Conservation (phyloP, 306 rosid species). For the Clitoria ternatea region DNA sequence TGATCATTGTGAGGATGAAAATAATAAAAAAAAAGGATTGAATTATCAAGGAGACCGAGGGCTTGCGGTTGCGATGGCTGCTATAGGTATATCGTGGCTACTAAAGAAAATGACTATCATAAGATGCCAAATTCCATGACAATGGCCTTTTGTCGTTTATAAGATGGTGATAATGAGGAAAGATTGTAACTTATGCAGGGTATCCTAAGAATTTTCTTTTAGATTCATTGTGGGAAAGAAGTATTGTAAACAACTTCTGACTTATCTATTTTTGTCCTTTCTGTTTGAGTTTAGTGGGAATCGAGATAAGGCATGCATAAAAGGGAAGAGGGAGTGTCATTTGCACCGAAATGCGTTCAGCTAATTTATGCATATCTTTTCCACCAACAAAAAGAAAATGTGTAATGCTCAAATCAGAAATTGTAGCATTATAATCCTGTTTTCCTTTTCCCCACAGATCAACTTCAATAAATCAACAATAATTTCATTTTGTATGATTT, state of each 20-base stretch:
- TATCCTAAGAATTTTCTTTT: background rate
- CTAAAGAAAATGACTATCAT: conserved; percentile 32
- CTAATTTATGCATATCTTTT: background rate
- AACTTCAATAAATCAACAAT: background rate
- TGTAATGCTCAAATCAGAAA: background rate
- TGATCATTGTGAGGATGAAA: conserved; percentile 31
- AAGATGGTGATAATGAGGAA: background rate
- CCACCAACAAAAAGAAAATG: background rate
- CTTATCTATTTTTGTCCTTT: background rate
- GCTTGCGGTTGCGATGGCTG: conserved; percentile 12
- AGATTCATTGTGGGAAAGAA: background rate
- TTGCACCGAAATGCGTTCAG: background rate
- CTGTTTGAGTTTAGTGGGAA: conserved; percentile 26
- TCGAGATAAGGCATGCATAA: conserved; percentile 8
- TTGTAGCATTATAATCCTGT: background rate
- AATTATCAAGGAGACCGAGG: conserved; percentile 3
- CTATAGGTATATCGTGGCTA: conserved; percentile 12
- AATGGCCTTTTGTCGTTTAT: conserved; percentile 26
- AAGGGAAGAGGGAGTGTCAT: background rate
- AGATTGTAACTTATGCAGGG: background rate
- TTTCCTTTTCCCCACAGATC: background rate
- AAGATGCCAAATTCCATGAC: conserved; percentile 12
- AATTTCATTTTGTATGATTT: background rate
- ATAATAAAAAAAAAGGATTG: conserved; percentile 27
- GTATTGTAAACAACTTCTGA: background rate